These are phyloP conservation scores for Beauveria pseudobassiana DNA, from an alignment of 2,329 filamentous ascomycete genomes.

Conservation along the genomic window DNA sequence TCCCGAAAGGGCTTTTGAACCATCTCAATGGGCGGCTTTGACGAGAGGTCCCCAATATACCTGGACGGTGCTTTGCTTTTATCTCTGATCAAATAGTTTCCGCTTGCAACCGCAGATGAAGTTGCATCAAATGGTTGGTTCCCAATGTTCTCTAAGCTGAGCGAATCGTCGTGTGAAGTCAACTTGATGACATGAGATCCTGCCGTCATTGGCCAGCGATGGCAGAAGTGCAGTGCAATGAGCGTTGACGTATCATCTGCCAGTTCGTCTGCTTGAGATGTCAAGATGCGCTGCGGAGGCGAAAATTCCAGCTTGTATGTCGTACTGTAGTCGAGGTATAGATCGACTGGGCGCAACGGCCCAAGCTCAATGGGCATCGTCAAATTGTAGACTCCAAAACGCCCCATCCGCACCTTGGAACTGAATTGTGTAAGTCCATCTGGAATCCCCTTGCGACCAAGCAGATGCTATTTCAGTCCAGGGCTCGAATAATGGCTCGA, in stretches of 20 bases:
- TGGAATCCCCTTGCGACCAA: constrained; percentile 27
- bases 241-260: constrained; percentile 39
- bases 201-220: constrained; percentile 36
- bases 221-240: constrained; percentile 38
- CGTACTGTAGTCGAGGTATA: constrained; percentile 32
- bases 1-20: constrained; percentile 30
- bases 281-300: constrained; percentile 14
- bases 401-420: constrained; percentile 14
- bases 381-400: constrained; percentile 33
- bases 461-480: constrained; percentile 37
- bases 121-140: constrained; percentile 19
- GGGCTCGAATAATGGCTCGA: constrained; percentile 35
- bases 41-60: constrained; percentile 32
- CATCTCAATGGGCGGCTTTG: constrained; percentile 34
- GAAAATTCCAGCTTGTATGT: constrained; percentile 27
- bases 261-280: constrained; percentile 12
- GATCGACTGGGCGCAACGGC: constrained; percentile 25
- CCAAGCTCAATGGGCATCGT: constrained; percentile 37
- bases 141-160: constrained; percentile 27
- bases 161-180: constrained; percentile 16
- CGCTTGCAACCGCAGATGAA: constrained; percentile 15
- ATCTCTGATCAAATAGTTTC: constrained; percentile 34
- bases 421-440: neutral
- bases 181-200: constrained; percentile 38
- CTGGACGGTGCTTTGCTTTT: constrained; percentile 28